Evolutionary conservation across 1,284 basidiomycete species (phyloP).

Genomic region (Ustilago vetiveriae): DNA sequence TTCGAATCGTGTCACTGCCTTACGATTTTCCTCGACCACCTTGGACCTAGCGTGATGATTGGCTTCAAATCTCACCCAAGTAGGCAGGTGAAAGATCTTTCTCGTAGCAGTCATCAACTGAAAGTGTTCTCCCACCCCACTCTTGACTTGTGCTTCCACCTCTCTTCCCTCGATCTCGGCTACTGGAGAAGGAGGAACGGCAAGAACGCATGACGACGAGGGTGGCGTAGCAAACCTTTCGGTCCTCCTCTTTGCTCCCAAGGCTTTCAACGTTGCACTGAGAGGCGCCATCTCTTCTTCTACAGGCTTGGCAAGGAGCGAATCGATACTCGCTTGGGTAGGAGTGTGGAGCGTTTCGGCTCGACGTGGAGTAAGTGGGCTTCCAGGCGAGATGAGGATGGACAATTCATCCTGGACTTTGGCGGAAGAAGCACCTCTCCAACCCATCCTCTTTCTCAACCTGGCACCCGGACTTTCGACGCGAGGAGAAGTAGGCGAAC

Average conservation of each 20-base stretch:
- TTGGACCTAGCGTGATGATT: constrained; percentile 15
- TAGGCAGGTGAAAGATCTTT: constrained; percentile 24
- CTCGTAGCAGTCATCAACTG: constrained; percentile 12
- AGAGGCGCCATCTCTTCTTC: constrained; percentile 16
- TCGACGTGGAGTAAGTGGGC: constrained; percentile 31
- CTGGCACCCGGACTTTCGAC: not conserved
- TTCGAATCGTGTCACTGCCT: not conserved
- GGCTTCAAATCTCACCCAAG: constrained; percentile 26
- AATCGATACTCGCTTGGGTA: constrained; percentile 16
- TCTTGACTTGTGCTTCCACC: constrained; percentile 1
- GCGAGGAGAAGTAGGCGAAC: constrained; percentile 10
- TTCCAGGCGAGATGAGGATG: constrained; percentile 27
- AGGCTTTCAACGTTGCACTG: constrained; percentile 32
- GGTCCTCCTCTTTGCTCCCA: constrained; percentile 29
- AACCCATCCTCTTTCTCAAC: constrained; percentile 34
- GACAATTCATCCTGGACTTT: constrained; percentile 6
- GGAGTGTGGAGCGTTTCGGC: constrained; percentile 32
- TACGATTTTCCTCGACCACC: constrained; percentile 9
- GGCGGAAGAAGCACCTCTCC: constrained; percentile 9
- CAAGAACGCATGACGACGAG: constrained; percentile 9
- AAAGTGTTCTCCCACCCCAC: constrained; percentile 2
- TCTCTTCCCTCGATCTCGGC: too few relatives aligned
- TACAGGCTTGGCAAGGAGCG: not conserved
- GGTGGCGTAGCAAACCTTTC: too few relatives aligned
- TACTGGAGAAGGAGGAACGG: constrained; percentile 5